Evolutionary conservation across 192 early-diverging fungal genomes (phyloP).

Genomic region (Gigaspora rosea): DNA sequence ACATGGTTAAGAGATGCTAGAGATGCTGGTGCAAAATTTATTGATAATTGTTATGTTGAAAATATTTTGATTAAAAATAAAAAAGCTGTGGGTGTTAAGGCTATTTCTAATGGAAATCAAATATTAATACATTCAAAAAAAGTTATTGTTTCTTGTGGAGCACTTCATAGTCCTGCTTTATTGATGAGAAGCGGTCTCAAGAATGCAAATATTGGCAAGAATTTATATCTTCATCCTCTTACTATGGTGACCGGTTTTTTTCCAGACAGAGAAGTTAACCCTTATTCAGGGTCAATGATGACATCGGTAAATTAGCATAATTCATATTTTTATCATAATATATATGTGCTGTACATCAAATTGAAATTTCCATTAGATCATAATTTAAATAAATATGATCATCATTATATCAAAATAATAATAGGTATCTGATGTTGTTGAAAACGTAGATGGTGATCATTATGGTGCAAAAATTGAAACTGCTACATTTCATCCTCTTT

Average conservation of each 20-base stretch:
- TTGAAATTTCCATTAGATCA: too few relatives aligned
- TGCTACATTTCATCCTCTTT: conserved; percentile 54
- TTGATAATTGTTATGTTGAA: conserved; percentile 58
- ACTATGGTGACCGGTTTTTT: conserved; percentile 63
- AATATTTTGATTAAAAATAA: conserved; percentile 52
- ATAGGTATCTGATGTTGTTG: conserved; percentile 31
- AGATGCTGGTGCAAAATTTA: conserved; percentile 61
- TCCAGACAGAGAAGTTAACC: conserved; percentile 42
- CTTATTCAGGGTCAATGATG: conserved; percentile 64
- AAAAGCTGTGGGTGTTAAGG: conserved; percentile 59
- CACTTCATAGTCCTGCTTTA: conserved; percentile 66
- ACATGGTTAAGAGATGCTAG: conserved; percentile 75
- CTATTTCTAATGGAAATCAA: conserved; percentile 35
- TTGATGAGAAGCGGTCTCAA: conserved; percentile 64
- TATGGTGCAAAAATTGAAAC: conserved; percentile 72
- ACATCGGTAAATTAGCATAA: conserved; percentile 50
- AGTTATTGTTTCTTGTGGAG: conserved; percentile 64
- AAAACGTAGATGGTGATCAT: conserved; percentile 59
- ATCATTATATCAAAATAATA: too few relatives aligned
- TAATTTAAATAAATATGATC: too few relatives aligned
- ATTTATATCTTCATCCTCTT: conserved; percentile 68
- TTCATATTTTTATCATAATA: background rate
- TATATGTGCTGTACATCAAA: too few relatives aligned
- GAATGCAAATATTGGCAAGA: conserved; percentile 66
- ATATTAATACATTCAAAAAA: conserved; percentile 51